Percentiles rank a stretch among this genome's conserved stretches.
These are phyloP conservation scores for Truncatella angustata DNA, from an alignment of 2,329 filamentous ascomycete genomes.

Conservation along the genomic window DNA sequence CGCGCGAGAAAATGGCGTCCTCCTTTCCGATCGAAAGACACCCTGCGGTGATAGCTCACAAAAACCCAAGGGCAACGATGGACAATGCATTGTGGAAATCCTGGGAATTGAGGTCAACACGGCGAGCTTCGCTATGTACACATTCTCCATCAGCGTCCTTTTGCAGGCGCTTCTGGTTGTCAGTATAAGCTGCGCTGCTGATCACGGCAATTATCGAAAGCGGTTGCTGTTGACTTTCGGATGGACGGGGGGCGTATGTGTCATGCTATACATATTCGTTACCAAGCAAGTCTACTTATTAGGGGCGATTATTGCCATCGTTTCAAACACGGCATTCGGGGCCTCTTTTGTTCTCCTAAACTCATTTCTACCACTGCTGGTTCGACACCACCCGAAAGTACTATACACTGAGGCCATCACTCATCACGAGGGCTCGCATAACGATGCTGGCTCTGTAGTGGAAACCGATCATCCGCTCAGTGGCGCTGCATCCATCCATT, in stretches of 20 bases:
- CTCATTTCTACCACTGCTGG: slow-evolving; percentile 88
- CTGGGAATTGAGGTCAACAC: slow-evolving; percentile 89
- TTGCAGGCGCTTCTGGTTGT: slow-evolving; percentile 89
- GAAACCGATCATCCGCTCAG: slow-evolving; percentile 25
- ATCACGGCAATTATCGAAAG: slow-evolving; percentile 92
- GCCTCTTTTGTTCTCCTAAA: slow-evolving; percentile 94
- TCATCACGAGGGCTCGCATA: slow-evolving; percentile 32
- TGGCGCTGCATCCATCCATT: slow-evolving; percentile 47
- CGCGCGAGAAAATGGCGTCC: slow-evolving; percentile 85
- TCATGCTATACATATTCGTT: slow-evolving; percentile 85
- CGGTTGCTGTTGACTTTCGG: slow-evolving; percentile 83
- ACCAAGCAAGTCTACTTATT: slow-evolving; percentile 74
- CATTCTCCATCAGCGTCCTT: slow-evolving; percentile 88
- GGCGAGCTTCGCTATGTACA: slow-evolving; percentile 97
- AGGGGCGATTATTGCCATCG: slow-evolving; percentile 78
- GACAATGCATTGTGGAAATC: slow-evolving; percentile 80
- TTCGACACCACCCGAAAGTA: slow-evolving; percentile 73
- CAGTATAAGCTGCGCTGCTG: slow-evolving; percentile 92
- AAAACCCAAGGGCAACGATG: slow-evolving; percentile 41
- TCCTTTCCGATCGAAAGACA: slow-evolving; percentile 72
- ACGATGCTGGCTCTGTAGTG: slow-evolving; percentile 25
- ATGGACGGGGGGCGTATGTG: slow-evolving; percentile 73
- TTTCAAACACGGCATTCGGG: slow-evolving; percentile 92
- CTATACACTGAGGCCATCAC: slow-evolving; percentile 25
- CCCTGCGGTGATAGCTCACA: slow-evolving; percentile 55